These are phyloP conservation scores for Phoenix roebelenii DNA, from an alignment of 176 grass and related monocot species.

Conservation along the genomic window DNA sequence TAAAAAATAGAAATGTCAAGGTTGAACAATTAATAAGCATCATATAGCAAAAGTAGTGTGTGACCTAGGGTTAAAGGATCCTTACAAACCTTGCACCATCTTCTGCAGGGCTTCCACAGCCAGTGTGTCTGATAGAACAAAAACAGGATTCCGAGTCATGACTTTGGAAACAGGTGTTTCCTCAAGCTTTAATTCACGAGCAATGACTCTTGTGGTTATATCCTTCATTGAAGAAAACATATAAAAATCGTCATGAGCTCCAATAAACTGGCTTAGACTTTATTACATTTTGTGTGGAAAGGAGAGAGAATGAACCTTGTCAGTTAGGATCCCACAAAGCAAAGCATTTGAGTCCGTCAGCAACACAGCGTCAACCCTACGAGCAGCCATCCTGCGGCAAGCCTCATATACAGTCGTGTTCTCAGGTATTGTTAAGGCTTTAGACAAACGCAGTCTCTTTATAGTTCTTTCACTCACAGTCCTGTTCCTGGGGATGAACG, in stretches of 20 bases:
- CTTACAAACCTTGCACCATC: slow-evolving; percentile 86
- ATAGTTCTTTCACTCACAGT: slow-evolving; percentile 64
- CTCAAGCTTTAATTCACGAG: slow-evolving; percentile 80
- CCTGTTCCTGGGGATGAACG: slow-evolving; percentile 4
- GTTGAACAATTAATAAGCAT: neutral
- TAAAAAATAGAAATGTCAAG: slow-evolving; percentile 20
- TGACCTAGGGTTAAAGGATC: neutral
- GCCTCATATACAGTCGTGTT: slow-evolving; percentile 63
- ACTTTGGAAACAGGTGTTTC: slow-evolving; percentile 92
- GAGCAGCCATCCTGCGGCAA: slow-evolving; percentile 73
- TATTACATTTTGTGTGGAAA: neutral
- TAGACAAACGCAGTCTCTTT: slow-evolving; percentile 79
- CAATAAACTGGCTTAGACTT: neutral
- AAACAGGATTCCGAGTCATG: slow-evolving; percentile 86
- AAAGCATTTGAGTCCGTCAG: slow-evolving; percentile 90
- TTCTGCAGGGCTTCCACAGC: slow-evolving; percentile 96
- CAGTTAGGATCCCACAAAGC: slow-evolving; percentile 88
- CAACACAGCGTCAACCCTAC: slow-evolving; percentile 71
- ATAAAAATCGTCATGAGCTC: neutral
- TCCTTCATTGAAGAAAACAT: slow-evolving; percentile 31
- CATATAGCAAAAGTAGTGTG: no score
- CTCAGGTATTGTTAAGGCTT: slow-evolving; percentile 92
- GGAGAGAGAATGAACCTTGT: slow-evolving; percentile 54
- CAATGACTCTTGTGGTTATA: slow-evolving; percentile 85
- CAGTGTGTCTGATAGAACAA: slow-evolving; percentile 80